A percentile compares a stretch with the other conserved stretches of the same genome.
phyloP scores from a whole-genome alignment of 148 eudicot genomes.

The Rhododendron mucronatum region DNA sequence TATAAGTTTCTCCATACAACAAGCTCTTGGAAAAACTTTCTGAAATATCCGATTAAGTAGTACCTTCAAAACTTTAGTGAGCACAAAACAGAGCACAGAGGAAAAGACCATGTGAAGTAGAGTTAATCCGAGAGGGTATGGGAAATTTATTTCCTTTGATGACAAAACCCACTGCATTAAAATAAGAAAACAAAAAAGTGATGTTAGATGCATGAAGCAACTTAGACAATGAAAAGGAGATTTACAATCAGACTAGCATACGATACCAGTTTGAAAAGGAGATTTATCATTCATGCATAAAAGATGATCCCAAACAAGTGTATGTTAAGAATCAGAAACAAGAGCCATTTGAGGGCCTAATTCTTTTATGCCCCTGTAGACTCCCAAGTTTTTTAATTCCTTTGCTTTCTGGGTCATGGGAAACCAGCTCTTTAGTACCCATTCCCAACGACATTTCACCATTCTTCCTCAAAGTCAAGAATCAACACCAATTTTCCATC shows the following conservation, averaged over 20 bases:
- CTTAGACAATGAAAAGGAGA: not conserved
- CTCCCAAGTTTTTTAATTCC: not conserved
- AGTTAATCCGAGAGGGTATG: constrained; percentile 96
- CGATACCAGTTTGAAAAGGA: not conserved
- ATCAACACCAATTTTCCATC: not conserved
- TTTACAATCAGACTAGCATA: no score
- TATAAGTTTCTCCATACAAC: constrained; percentile 12
- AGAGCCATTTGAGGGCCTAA: not conserved
- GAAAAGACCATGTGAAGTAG: constrained; percentile 99
- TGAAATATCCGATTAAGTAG: not conserved
- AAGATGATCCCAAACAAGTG: not conserved
- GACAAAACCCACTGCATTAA: constrained; percentile 97
- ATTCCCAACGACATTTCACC: not conserved
- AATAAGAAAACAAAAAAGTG: not conserved
- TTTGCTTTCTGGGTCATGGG: not conserved
- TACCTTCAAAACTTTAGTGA: constrained; percentile 94
- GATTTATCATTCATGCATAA: not conserved
- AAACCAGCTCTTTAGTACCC: not conserved
- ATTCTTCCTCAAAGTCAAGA: not conserved
- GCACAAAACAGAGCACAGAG: constrained; percentile 75
- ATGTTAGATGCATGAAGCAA: constrained; percentile 11
- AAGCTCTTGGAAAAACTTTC: not conserved
- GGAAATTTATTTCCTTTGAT: constrained; percentile 94
- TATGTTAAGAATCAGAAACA: not conserved
- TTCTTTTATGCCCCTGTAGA: not conserved